Conservation (phyloP, 176 grass and related monocot genomes). For the Avena eriantha region DNA sequence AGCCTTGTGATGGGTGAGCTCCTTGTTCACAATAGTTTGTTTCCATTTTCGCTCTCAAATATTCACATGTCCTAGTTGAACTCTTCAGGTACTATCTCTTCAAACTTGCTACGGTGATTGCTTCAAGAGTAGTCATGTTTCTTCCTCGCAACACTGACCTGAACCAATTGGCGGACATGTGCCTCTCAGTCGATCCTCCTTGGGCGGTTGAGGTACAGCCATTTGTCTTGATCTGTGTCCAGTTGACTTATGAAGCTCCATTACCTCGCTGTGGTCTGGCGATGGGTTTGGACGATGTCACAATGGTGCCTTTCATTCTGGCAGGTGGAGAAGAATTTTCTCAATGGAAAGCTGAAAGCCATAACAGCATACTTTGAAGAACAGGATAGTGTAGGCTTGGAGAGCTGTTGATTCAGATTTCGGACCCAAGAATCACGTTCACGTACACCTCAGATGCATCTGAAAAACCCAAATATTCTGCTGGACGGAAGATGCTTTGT, state of each 20-base stretch:
- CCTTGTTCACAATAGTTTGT: slow-evolving; percentile 25
- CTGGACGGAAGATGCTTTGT: slow-evolving; percentile 10
- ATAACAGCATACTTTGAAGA: slow-evolving; percentile 88
- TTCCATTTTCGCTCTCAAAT: slow-evolving; percentile 20
- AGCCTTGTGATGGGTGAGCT: slow-evolving; percentile 88
- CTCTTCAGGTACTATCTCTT: slow-evolving; percentile 75
- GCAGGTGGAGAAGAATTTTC: slow-evolving; percentile 92
- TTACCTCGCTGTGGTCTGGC: background rate
- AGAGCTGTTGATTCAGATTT: background rate
- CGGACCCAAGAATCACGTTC: background rate
- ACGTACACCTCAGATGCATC: background rate
- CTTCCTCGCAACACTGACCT: slow-evolving; percentile 87
- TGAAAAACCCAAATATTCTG: background rate
- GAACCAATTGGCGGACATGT: slow-evolving; percentile 83
- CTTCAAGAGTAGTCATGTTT: slow-evolving; percentile 92
- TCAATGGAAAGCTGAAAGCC: slow-evolving; percentile 92
- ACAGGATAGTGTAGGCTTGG: background rate
- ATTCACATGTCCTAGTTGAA: background rate
- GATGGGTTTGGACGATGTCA: background rate
- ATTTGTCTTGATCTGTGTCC: slow-evolving; percentile 38
- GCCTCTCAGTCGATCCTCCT: slow-evolving; percentile 76
- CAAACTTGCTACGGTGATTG: slow-evolving; percentile 67
- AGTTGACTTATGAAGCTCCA: background rate
- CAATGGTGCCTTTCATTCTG: slow-evolving; percentile 26
- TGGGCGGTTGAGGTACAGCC: slow-evolving; percentile 74